Evolutionary conservation across 495 filamentous ascomycete species (phyloP).

Genomic region (Chaetomium fimeti): DNA sequence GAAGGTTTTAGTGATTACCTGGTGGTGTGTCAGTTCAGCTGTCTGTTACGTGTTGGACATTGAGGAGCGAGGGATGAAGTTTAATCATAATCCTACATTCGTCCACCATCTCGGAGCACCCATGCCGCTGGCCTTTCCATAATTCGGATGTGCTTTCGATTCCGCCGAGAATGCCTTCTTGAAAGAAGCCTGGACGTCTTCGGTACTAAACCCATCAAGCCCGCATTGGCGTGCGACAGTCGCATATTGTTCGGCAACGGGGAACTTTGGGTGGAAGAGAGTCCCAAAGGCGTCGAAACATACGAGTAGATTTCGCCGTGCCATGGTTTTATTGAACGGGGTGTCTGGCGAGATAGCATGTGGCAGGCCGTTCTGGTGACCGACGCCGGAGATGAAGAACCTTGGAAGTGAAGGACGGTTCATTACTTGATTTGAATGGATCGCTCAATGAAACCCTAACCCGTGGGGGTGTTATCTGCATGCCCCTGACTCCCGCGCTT

Average conservation of each 20-base stretch:
- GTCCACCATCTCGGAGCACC: constrained; percentile 67
- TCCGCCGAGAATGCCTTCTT: constrained; percentile 52
- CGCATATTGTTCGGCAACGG: constrained; percentile 64
- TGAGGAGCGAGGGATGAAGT: neutral
- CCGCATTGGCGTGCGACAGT: constrained; percentile 57
- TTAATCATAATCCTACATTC: constrained; percentile 46
- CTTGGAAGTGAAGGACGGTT: too few relatives aligned
- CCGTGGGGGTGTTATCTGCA: too few relatives aligned
- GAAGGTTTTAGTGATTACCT: constrained; percentile 45
- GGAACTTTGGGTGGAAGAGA: constrained; percentile 60
- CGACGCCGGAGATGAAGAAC: too few relatives aligned
- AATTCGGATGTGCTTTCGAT: constrained; percentile 58
- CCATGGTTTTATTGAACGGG: neutral
- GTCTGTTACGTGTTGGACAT: too few relatives aligned
- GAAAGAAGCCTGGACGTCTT: constrained; percentile 40
- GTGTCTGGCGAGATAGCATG: too few relatives aligned
- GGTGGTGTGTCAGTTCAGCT: neutral
- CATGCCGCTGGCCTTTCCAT: constrained; percentile 60
- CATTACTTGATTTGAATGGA: too few relatives aligned
- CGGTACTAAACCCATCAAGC: constrained; percentile 41
- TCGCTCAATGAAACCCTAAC: too few relatives aligned
- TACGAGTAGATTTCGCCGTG: constrained; percentile 51
- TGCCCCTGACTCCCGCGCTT: too few relatives aligned
- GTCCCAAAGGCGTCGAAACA: constrained; percentile 78
- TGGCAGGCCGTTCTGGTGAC: too few relatives aligned